Base-by-base conservation (phyloP, 148 eudicot genomes). In the Heliosperma pusillum region DNA sequence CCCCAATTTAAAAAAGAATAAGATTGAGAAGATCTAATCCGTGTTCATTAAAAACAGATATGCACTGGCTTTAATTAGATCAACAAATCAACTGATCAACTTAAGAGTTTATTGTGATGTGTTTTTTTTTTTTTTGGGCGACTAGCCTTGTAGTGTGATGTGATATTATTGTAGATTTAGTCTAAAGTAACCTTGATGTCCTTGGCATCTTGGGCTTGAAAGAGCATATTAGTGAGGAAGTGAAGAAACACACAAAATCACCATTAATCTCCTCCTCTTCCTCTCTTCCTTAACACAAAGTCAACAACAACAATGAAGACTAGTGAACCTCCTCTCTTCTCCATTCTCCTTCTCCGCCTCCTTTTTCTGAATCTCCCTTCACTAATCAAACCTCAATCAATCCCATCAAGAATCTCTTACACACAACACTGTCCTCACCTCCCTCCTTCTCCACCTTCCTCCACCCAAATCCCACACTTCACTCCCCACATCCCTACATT, bases 401-500 rank as follows among this genome's bases (percentile, higher is more conserved):
- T 33, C n/a, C 21, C 79, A 47, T 59, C 85, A 20, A 30, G 7
- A 75, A 65, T 79, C 74, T 76, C 88, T 0, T 93, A 93, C 83
- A 47, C 88, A 45, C 69, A 73, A 25, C 81, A 82, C 80, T 93
- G 98, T 81, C 55, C 76, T 74, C 77, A 77, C 47, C 50, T 85
- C 81, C 83, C 88, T 24, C 78, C 79, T 19, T 85, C 75, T 13
- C 74, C 88, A 74, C 12, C 84, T 67, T 17, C 50, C 24, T 50
- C 71, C 25, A 62, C 72, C 12, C 60, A 50, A 61, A 13, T 70
- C 70, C 79, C 40, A 19, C 67, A 1, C 63, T 80, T 61, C 63
- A 22, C 69, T 17, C 4, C 68, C 7, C 27, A 56, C 10, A 3
- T 71, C 71, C 70, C 90, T 76, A 69, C 85, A 16, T 67, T 90